These are phyloP conservation scores for Pseudohyphozyma bogoriensis DNA, from an alignment of 768 basidiomycete genomes.

Conservation along the genomic window DNA sequence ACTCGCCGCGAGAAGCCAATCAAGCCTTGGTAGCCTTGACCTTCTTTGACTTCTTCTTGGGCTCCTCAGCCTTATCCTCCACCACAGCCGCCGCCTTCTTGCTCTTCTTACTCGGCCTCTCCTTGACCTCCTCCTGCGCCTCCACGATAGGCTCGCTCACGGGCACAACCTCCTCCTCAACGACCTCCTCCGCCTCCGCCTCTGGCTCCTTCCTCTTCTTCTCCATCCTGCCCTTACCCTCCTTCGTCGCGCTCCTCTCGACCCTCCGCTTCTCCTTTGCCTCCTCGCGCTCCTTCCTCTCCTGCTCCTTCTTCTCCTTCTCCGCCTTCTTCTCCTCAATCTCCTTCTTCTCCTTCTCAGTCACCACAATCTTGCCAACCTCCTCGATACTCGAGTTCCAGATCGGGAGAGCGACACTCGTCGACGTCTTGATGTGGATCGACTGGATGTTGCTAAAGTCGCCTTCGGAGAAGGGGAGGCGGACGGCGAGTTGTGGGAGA, in stretches of 20 bases:
- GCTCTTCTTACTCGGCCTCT: neutral
- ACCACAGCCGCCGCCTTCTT: neutral
- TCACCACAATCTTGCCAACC: conserved; percentile 31
- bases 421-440: conserved; percentile 79
- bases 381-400: conserved; percentile 52
- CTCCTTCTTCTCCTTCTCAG: conserved; percentile 7
- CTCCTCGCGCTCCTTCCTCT: conserved; percentile 1
- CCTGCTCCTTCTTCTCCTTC: conserved; percentile 13
- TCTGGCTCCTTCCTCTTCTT: conserved; percentile 12
- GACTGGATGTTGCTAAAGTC: conserved; percentile 87
- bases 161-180: neutral
- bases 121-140: neutral
- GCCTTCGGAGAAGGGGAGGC: conserved; percentile 52
- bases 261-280: conserved; percentile 18
- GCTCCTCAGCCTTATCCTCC: neutral
- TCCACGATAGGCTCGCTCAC: neutral
- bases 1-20: too few species aligned
- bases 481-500: conserved; percentile 60
- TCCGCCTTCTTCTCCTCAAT: conserved; percentile 11
- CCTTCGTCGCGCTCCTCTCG: conserved; percentile 25
- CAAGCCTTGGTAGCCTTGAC: conserved; percentile 9
- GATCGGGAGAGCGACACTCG: conserved; percentile 74
- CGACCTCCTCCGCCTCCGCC: conserved; percentile 14
- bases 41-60: conserved; percentile 18
- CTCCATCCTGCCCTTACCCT: conserved; percentile 21